Percentiles rank a stretch among this genome's conserved stretches.
Evolutionary conservation across 495 filamentous ascomycete species (phyloP).

Genomic region (Neurospora sublineolata): DNA sequence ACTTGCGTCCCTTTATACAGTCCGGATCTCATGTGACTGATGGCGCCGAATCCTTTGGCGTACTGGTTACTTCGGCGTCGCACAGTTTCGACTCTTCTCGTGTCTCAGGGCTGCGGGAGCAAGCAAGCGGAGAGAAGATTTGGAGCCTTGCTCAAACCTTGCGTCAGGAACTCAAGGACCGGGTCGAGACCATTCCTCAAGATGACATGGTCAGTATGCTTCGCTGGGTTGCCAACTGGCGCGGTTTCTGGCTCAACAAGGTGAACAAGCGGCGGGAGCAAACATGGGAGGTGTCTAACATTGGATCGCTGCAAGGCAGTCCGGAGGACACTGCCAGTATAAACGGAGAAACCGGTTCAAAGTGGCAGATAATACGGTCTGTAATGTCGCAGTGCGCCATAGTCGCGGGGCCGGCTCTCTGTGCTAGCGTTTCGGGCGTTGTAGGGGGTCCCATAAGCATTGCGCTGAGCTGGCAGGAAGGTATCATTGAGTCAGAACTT

Average conservation of each 20-base stretch:
- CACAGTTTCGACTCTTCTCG: constrained; percentile 12
- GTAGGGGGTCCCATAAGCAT: constrained; percentile 16
- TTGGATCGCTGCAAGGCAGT: constrained; percentile 16
- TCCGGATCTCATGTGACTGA: not conserved
- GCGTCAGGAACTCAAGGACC: constrained; percentile 10
- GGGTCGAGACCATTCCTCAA: constrained; percentile 7
- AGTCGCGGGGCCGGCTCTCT: constrained; percentile 17
- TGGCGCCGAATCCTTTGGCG: constrained; percentile 11
- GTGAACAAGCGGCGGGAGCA: constrained; percentile 14
- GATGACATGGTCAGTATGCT: constrained; percentile 26
- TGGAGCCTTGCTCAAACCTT: constrained; percentile 19
- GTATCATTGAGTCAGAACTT: constrained; percentile 13
- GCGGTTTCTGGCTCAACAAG: constrained; percentile 15
- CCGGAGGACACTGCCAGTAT: not conserved
- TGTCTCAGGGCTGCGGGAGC: constrained; percentile 9
- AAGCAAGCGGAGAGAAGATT: constrained; percentile 8
- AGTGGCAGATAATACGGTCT: constrained; percentile 20
- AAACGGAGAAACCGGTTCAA: not conserved
- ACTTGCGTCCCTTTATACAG: constrained; percentile 18
- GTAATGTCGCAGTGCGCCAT: constrained; percentile 25
- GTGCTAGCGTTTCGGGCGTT: constrained; percentile 20
- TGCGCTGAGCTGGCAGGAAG: constrained; percentile 22
- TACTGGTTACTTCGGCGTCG: constrained; percentile 16
- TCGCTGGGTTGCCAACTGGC: constrained; percentile 20
- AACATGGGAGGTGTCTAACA: constrained; percentile 24